Conservation (phyloP, 768 basidiomycete genomes). For the Auriscalpium vulgare region DNA sequence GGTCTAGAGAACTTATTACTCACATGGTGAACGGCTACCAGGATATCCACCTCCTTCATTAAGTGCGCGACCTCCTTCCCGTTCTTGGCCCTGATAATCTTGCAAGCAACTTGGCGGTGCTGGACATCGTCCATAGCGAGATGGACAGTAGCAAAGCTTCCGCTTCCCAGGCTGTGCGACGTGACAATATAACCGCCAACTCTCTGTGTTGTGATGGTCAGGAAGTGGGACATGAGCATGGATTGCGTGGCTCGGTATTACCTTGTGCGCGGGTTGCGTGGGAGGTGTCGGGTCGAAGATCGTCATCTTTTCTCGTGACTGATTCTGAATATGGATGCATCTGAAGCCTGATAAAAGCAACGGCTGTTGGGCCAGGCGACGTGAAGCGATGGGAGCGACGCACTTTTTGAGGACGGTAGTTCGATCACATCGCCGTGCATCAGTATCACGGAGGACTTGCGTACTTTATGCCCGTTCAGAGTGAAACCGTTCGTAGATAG, state of each 20-base stretch:
- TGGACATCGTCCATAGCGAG: slow-evolving; percentile 59
- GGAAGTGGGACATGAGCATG: neutral
- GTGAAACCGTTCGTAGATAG: slow-evolving; percentile 68
- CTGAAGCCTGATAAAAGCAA: slow-evolving; percentile 43
- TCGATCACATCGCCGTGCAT: slow-evolving; percentile 69
- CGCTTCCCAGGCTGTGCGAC: slow-evolving; percentile 71
- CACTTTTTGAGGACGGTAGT: slow-evolving; percentile 62
- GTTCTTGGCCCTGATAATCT: slow-evolving; percentile 63
- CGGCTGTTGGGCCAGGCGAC: too few relatives aligned
- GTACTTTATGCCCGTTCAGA: slow-evolving; percentile 62
- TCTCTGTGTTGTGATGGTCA: slow-evolving; percentile 21
- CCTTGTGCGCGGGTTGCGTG: slow-evolving; percentile 44
- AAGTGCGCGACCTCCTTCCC: slow-evolving; percentile 51
- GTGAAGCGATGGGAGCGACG: slow-evolving; percentile 1
- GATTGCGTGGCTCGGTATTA: slow-evolving; percentile 16
- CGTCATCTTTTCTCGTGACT: slow-evolving; percentile 41
- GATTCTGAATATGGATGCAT: slow-evolving; percentile 51
- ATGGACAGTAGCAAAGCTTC: slow-evolving; percentile 78
- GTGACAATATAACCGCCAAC: slow-evolving; percentile 68
- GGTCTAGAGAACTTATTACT: slow-evolving; percentile 13
- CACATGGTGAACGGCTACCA: slow-evolving; percentile 67
- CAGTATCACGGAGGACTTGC: slow-evolving; percentile 59
- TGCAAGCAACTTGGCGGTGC: slow-evolving; percentile 75
- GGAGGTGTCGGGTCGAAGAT: slow-evolving; percentile 62
- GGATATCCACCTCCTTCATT: slow-evolving; percentile 73